Base-by-base conservation (phyloP, 1,284 basidiomycete species). In the Cutaneotrichosporon cavernicola region DNA sequence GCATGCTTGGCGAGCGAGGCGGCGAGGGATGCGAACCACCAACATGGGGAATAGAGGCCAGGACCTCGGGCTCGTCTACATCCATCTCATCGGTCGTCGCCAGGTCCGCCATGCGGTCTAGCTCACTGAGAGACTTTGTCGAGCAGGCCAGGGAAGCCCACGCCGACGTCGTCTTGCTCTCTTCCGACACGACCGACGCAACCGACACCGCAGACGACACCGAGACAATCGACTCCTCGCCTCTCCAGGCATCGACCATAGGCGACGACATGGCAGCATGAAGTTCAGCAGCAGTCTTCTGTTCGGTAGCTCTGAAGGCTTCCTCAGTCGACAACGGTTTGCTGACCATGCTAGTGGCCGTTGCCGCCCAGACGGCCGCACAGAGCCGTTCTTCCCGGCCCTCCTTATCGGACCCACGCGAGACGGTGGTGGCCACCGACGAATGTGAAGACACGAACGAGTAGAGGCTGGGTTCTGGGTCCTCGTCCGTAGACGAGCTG, bases 261-360 rank as follows among this genome's bases (percentile, higher is more conserved):
- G 74, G 73, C 4, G 71, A 73, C 9, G 70, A 64, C 76, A 77
- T 78, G 21, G 76, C 77, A 13, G 71, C 72, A 10, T 61, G 66
- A 13, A 77, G 63, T 21, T 75, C 75, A 3, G 68, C 69, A 2
- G 67, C 73, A 16, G 70, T 74, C 65, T 66, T 69, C 40, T 65
- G 60, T 55, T 71, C 71, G 7, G 50, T 59, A 7, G 49, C 58
- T 30, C 56, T 60, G 14, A 59, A 40, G 13, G 50, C 58, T 4
- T 58, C 63, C 18, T 60, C 59, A 14, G 59, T 52, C 18, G 59
- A 47, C n/a, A 64, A 18, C 16, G 51, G 51, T 50, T 57, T 59
- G 49, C 38, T 46, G 11, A 30, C 50, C 50, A 55, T 59, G 38
- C 55, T 59, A 31, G 36, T 60, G 6, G 52, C 49, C 11, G 59